Conservation (phyloP, 768 basidiomycete species). For the Cubamyces lactineus region DNA sequence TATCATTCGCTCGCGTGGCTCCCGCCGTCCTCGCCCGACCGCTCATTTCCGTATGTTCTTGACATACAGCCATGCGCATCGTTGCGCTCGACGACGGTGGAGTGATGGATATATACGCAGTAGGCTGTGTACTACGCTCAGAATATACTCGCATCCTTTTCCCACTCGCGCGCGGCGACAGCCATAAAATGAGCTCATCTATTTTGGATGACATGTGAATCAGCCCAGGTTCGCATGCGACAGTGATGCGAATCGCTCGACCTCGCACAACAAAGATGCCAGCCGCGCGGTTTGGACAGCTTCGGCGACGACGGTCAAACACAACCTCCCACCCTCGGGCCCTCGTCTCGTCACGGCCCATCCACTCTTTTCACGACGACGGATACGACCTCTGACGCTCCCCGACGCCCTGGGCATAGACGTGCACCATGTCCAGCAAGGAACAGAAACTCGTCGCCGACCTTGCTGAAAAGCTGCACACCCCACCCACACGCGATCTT, state of each 20-base stretch:
- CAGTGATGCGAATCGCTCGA: neutral
- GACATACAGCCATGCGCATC: too few relatives aligned
- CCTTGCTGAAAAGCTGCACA: slow-evolving; percentile 38
- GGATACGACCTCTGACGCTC: slow-evolving; percentile 2
- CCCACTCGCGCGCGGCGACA: neutral
- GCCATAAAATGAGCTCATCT: slow-evolving; percentile 4
- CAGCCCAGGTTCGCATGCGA: neutral
- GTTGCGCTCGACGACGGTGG: neutral
- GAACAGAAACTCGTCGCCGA: slow-evolving; percentile 21
- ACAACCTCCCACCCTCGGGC: neutral
- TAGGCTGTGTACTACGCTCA: neutral
- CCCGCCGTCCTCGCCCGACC: slow-evolving; percentile 18
- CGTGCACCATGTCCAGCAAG: slow-evolving; percentile 8
- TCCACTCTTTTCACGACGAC: slow-evolving; percentile 16
- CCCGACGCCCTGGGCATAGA: neutral
- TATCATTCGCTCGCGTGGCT: slow-evolving; percentile 16
- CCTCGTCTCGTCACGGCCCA: slow-evolving; percentile 11
- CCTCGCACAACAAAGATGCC: slow-evolving; percentile 1
- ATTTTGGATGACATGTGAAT: neutral
- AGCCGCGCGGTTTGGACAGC: slow-evolving; percentile 5
- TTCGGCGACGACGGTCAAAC: slow-evolving; percentile 11
- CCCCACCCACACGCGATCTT: slow-evolving; percentile 42
- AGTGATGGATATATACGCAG: neutral
- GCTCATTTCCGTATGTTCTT: neutral
- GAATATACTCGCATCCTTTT: neutral